A percentile compares a stretch with the other conserved stretches of the same genome.
Conservation (phyloP, 106 monocot genomes). For the Alisma plantagoaquatica region DNA sequence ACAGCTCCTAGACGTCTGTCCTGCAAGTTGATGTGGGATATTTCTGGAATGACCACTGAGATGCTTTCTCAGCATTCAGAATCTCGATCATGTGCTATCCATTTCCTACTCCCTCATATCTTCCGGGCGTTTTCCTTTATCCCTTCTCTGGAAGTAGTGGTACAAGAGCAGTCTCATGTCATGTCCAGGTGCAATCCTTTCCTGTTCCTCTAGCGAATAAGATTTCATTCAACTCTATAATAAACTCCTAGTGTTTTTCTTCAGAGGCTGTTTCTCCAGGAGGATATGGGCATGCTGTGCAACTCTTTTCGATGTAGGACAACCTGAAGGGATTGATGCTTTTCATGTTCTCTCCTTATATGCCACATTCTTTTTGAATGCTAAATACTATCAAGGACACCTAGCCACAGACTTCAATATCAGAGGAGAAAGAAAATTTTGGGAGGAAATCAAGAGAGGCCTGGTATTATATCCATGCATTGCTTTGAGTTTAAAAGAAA, state of each 20-base stretch:
- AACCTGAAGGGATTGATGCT: slow-evolving; percentile 60
- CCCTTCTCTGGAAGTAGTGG: slow-evolving; percentile 19
- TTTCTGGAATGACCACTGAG: slow-evolving; percentile 29
- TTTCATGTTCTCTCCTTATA: slow-evolving; percentile 45
- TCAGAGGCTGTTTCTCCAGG: slow-evolving; percentile 40
- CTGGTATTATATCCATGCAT: slow-evolving; percentile 31
- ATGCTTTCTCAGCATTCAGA: slow-evolving; percentile 36
- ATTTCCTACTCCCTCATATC: slow-evolving; percentile 44
- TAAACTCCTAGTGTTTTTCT: no score
- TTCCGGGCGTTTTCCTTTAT: slow-evolving; percentile 23
- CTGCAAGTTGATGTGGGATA: slow-evolving; percentile 45
- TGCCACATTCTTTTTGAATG: slow-evolving; percentile 22
- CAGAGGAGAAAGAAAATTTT: slow-evolving; percentile 33
- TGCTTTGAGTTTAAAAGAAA: not conserved
- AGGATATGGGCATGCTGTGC: slow-evolving; percentile 56
- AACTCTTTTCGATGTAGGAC: slow-evolving; percentile 47
- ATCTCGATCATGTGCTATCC: slow-evolving; percentile 31
- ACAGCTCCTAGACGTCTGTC: slow-evolving; percentile 12
- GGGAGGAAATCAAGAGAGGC: slow-evolving; percentile 70
- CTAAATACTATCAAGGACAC: not conserved
- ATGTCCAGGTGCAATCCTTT: slow-evolving; percentile 61
- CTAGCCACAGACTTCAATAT: slow-evolving; percentile 32
- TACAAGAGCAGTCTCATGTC: slow-evolving; percentile 10
- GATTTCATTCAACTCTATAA: no score
- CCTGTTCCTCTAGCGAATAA: no score